phyloP scores from a whole-genome alignment of 2,329 filamentous ascomycete genomes.

The Aspergillus sergii region DNA sequence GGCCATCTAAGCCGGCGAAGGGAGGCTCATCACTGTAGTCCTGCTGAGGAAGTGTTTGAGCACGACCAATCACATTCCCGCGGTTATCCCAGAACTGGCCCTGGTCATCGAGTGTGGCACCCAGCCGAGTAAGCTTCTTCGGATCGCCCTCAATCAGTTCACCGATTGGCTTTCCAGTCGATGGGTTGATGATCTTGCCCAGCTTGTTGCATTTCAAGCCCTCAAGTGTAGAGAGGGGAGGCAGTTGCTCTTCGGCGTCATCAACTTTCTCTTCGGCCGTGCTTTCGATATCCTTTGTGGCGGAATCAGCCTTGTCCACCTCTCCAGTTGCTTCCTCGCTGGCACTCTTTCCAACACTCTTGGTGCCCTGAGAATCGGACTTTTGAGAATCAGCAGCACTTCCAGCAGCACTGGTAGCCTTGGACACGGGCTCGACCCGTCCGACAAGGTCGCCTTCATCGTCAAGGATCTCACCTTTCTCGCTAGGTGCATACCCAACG shows the following conservation, averaged over 20 bases:
- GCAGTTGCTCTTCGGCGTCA: constrained; percentile 35
- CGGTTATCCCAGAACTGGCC: constrained; percentile 67
- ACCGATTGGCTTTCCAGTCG: constrained; percentile 54
- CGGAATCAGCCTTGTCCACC: constrained; percentile 50
- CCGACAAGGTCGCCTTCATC: constrained; percentile 3
- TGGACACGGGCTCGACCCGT: neutral
- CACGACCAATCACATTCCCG: constrained; percentile 64
- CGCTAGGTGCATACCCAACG: constrained; percentile 43
- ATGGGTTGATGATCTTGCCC: constrained; percentile 45
- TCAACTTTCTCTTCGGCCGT: constrained; percentile 21
- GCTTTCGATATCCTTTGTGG: constrained; percentile 41
- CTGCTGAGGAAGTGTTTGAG: constrained; percentile 48
- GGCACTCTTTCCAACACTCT: constrained; percentile 44
- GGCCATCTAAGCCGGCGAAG: constrained; percentile 50
- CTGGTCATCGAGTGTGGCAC: constrained; percentile 54
- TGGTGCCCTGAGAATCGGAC: constrained; percentile 24
- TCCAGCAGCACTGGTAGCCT: constrained; percentile 41
- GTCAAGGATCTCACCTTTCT: constrained; percentile 43
- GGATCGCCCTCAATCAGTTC: constrained; percentile 64
- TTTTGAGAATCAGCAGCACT: constrained; percentile 28
- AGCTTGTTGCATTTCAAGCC: constrained; percentile 47
- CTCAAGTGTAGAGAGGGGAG: constrained; percentile 41
- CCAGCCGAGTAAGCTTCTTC: constrained; percentile 58
- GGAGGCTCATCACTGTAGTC: constrained; percentile 44
- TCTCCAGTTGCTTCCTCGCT: constrained; percentile 54